phyloP scores from a whole-genome alignment of 768 basidiomycete genomes.

The Serendipita vermifera region DNA sequence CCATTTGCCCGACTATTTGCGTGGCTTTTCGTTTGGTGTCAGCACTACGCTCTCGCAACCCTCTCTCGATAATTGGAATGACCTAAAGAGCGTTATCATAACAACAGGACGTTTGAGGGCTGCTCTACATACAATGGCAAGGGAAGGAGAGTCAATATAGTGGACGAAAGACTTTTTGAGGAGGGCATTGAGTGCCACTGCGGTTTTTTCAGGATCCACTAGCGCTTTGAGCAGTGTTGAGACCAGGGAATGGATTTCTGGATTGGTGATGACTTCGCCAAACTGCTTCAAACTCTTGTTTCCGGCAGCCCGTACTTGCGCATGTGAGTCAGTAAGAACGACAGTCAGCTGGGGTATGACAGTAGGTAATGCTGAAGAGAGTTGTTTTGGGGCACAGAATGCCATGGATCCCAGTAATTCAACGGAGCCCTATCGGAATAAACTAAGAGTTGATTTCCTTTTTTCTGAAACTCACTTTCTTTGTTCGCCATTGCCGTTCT shows the following conservation, averaged over 20 bases:
- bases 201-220: slow-evolving; percentile 86
- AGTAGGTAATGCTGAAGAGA: slow-evolving; percentile 87
- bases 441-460: background rate
- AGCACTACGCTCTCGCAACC: slow-evolving; percentile 79
- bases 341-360: slow-evolving; percentile 93
- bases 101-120: slow-evolving; percentile 19
- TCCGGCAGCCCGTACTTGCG: slow-evolving; percentile 84
- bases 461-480: slow-evolving; percentile 33
- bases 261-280: slow-evolving; percentile 96
- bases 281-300: slow-evolving; percentile 96
- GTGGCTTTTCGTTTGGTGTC: slow-evolving; percentile 93
- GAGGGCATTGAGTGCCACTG: slow-evolving; percentile 68
- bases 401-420: slow-evolving; percentile 98
- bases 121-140: slow-evolving; percentile 81
- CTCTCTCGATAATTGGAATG: slow-evolving; percentile 88
- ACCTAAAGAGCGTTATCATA: slow-evolving; percentile 36
- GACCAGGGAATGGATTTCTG: slow-evolving; percentile 86
- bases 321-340: slow-evolving; percentile 92
- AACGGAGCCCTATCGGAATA: slow-evolving; percentile 69
- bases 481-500: slow-evolving; percentile 97
- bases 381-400: slow-evolving; percentile 89
- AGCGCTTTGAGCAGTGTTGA: slow-evolving; percentile 85
- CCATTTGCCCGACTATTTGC: slow-evolving; percentile 95
- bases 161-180: slow-evolving; percentile 95
- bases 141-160: slow-evolving; percentile 92